Evolutionary conservation across 495 filamentous ascomycete species (phyloP).

Genomic region (Chaetomium cochliodes): DNA sequence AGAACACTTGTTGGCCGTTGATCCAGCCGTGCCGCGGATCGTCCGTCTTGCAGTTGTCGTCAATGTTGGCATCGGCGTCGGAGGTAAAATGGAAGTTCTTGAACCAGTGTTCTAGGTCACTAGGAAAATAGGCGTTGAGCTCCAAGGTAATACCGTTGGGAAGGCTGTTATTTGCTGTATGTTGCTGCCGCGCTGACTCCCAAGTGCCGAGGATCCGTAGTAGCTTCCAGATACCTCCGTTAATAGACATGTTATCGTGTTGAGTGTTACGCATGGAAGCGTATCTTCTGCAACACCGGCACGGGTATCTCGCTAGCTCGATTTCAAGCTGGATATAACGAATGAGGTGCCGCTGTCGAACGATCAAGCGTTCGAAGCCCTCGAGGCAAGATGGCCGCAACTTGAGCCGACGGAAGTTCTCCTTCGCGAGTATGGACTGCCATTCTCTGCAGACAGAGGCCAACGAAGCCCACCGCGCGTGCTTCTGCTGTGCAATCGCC

Average conservation of each 20-base stretch:
- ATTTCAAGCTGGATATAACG: slow-evolving; percentile 28
- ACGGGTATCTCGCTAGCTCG: slow-evolving; percentile 27
- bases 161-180: background rate
- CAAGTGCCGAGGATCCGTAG: slow-evolving; percentile 29
- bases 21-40: slow-evolving; percentile 22
- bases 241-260: slow-evolving; percentile 17
- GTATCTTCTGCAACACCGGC: slow-evolving; percentile 18
- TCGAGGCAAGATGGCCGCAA: slow-evolving; percentile 30
- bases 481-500: slow-evolving; percentile 9
- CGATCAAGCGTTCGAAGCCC: slow-evolving; percentile 23
- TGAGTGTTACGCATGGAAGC: background rate
- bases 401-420: slow-evolving; percentile 25
- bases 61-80: slow-evolving; percentile 13
- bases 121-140: slow-evolving; percentile 31
- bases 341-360: slow-evolving; percentile 26
- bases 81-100: slow-evolving; percentile 27
- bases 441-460: slow-evolving; percentile 23
- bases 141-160: slow-evolving; percentile 25
- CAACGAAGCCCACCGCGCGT: slow-evolving; percentile 12
- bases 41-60: slow-evolving; percentile 13
- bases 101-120: slow-evolving; percentile 31
- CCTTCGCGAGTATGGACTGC: slow-evolving; percentile 17
- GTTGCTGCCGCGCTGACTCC: slow-evolving; percentile 2
- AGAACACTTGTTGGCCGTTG: slow-evolving; percentile 17
- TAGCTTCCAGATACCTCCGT: slow-evolving; percentile 24